These are phyloP conservation scores for Colletotrichum filicis DNA, from an alignment of 2,329 filamentous ascomycete genomes.

Conservation along the genomic window DNA sequence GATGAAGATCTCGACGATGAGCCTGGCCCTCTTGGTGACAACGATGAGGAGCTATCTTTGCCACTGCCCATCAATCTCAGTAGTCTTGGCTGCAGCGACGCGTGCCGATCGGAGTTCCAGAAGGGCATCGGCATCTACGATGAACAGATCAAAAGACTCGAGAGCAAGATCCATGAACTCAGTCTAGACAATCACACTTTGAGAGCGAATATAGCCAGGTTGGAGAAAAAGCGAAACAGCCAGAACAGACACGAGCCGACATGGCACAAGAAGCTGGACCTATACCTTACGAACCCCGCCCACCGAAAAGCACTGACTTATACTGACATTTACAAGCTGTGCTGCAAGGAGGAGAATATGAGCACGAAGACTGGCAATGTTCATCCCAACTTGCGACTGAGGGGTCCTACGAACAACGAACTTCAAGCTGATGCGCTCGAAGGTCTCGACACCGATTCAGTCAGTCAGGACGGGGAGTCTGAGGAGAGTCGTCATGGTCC, in stretches of 20 bases:
- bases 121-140: neutral
- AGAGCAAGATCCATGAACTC: neutral
- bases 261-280: conserved; percentile 10
- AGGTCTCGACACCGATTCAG: neutral
- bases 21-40: neutral
- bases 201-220: neutral
- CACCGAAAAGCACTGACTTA: conserved; percentile 20
- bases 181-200: neutral
- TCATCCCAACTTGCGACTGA: conserved; percentile 45
- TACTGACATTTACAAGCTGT: conserved; percentile 37
- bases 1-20: neutral
- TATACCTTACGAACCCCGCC: neutral
- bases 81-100: conserved; percentile 1
- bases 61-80: neutral
- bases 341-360: conserved; percentile 50
- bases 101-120: neutral
- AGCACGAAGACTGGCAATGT: conserved; percentile 25
- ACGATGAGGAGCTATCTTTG: neutral
- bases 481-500: neutral
- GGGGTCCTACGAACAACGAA: conserved; percentile 7
- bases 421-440: neutral
- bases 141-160: neutral
- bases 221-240: neutral
- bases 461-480: neutral
- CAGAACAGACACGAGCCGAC: neutral